Evolutionary conservation across 208 protist genomes (phyloP).

Genomic region (Entamoeba invadens): DNA sequence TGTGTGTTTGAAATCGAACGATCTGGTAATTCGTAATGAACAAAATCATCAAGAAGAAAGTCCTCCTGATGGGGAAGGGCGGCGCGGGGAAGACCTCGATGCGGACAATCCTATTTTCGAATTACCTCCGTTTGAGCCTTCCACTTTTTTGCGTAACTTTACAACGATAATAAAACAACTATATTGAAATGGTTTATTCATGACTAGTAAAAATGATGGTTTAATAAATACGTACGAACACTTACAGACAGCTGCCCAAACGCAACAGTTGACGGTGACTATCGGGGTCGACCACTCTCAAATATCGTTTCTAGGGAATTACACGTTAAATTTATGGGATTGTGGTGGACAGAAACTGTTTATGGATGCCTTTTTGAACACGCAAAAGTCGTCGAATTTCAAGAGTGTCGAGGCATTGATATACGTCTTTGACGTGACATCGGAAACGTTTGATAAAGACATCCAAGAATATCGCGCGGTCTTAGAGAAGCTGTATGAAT

Average conservation of each 20-base stretch:
- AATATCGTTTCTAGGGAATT: not conserved
- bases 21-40: not conserved
- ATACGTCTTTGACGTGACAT: not conserved
- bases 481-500: not conserved
- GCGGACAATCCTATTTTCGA: not conserved
- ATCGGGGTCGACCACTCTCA: not conserved
- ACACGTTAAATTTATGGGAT: not conserved
- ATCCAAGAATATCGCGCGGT: not conserved
- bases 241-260: no score
- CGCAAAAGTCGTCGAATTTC: not conserved
- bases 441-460: not conserved
- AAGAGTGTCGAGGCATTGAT: not conserved
- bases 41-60: not conserved
- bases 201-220: no score
- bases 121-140: not conserved
- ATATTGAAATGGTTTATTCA: not conserved
- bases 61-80: not conserved
- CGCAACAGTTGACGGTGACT: not conserved
- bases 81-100: not conserved
- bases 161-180: not conserved
- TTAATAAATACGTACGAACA: no score
- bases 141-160: not conserved
- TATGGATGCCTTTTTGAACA: not conserved
- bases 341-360: constrained; percentile 1
- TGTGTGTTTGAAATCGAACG: no score